Percentiles rank a stretch among this genome's conserved stretches.
phyloP scores from a whole-genome alignment of 2,329 filamentous ascomycete species.

The Chaetomium sp. region DNA sequence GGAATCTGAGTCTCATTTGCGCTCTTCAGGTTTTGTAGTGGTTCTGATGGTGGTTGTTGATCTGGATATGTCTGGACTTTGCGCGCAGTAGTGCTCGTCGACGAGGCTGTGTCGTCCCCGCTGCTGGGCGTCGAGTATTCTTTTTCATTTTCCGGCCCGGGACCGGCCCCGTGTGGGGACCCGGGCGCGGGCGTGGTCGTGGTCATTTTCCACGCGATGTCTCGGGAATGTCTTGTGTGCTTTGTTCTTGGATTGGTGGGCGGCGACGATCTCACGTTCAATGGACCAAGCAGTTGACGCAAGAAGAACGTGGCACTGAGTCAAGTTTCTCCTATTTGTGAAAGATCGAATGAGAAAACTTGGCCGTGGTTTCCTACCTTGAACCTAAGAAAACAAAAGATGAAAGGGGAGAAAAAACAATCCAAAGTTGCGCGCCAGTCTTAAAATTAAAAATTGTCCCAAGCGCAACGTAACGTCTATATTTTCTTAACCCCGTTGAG shows the following conservation, averaged over 20 bases:
- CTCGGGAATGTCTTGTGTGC: not conserved
- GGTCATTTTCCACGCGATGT: not conserved
- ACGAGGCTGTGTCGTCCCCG: not conserved
- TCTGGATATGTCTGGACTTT: not conserved
- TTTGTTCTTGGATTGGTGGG: not conserved
- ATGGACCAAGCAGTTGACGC: no score
- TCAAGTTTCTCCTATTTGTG: no score
- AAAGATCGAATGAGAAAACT: no score
- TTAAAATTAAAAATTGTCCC: no score
- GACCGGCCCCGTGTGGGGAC: not conserved
- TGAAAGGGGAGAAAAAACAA: no score
- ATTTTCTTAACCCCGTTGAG: no score
- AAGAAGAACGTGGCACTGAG: no score
- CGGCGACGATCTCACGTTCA: not conserved
- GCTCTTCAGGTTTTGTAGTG: not conserved
- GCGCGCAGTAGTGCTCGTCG: not conserved
- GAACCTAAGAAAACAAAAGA: no score
- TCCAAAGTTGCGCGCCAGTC: no score
- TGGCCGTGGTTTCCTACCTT: no score
- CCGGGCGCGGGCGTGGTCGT: not conserved
- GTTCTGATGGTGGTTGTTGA: not conserved
- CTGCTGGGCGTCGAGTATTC: not conserved
- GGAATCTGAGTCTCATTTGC: not conserved
- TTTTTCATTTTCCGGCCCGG: conserved; percentile 1
- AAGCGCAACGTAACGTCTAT: no score